Evolutionary conservation across 345 rosid genomes (phyloP), one percentile per base, ranked within the genome.

Genomic region (Lepidium africanum): DNA sequence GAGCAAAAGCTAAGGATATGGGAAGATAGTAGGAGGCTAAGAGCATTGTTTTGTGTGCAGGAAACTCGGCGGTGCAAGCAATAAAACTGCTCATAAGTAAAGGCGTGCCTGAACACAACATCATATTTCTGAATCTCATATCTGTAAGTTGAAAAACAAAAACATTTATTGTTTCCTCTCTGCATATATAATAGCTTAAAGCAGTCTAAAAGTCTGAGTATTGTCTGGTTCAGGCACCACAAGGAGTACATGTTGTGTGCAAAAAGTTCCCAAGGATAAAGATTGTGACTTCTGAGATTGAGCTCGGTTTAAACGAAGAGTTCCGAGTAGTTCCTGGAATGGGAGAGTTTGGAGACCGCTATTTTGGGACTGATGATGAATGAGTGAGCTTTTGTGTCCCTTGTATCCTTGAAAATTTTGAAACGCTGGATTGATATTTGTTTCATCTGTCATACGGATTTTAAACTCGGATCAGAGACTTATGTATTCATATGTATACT

Each of bases 281-380:
- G 92, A 92, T 89, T n/a, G 96, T 89, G 65, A 92, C 98, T 4
- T 92, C 98, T 40, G 96, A 92, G 90, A 92, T 92, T 39, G 98
- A 92, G 41, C 74, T 56, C 3, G 96, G 96, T 23, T 70, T 92
- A 78, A 92, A 89, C 12, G 80, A 84, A 59, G 96, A 86, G 68
- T 92, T 81, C 78, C 86, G 98, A 16, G 96, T 92, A 40, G 79
- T 92, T 53, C 98, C 98, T 4, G 98, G 98, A 17, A 89, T 89
- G 96, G 98, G 98, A 0, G 98, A 92, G 76, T 92, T 92, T 56
- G 98, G 98, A 57, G 98, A 92, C 78, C 84, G 98, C 61, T 92
- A 92, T 63, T 92, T 92, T 43, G 98, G 98, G 9, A 89, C 98
- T 2, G 98, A 92, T 67, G 94, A 91, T 9, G 97, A 92, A 30